Base-by-base conservation (phyloP, 108 stramenopile genomes). In the Cyclostephanos invisitatus region DNA sequence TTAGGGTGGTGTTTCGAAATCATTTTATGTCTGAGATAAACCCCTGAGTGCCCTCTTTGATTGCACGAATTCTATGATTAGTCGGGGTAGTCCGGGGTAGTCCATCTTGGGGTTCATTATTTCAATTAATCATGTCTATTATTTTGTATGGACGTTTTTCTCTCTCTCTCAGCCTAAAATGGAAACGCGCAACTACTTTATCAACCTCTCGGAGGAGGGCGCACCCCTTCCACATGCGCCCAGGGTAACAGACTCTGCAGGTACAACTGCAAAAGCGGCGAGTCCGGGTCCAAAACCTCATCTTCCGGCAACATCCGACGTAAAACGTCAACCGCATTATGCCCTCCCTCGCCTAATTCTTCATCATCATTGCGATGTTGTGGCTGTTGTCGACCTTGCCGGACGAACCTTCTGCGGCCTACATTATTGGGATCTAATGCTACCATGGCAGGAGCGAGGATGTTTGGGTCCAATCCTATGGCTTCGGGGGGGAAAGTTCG, bases 221-320 rank as follows among this genome's bases (percentile, higher is more conserved):
- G 86, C 6, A 94, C 88, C 2, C 91, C 93, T 46, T 90, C 91
- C 1, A 94, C 93, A 29, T 83, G 88, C 55, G 81, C 81, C 93
- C 93, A 94, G 9, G 93, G 93, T 27, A 94, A 55, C 62, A 87
- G 64, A 46, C 79, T 81, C 62, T 88, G 78, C 86, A 85, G 80
- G 55, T 91, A 94, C 3, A 94, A 63, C 60, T 91, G 88, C 56
- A 89, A 25, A 36, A 94, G 35, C 14, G 93, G 93, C 27, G 75
- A 81, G 65, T 94, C 92, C 55, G 91, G 93, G 84, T 94, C 91
- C 56, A 94, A 78, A 27, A 75, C 46, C 46, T 72, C 66, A 38
- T 22, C 51, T 68, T 32, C 50, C 24, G 15, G 68, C 73, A 38
- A 25, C 77, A 74, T 11, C 22, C 40, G 40, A 1, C 67, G 66